Evolutionary conservation across 768 basidiomycete genomes (phyloP), one percentile per base, ranked within the genome.

Genomic region (Psilocybe cyanescens): DNA sequence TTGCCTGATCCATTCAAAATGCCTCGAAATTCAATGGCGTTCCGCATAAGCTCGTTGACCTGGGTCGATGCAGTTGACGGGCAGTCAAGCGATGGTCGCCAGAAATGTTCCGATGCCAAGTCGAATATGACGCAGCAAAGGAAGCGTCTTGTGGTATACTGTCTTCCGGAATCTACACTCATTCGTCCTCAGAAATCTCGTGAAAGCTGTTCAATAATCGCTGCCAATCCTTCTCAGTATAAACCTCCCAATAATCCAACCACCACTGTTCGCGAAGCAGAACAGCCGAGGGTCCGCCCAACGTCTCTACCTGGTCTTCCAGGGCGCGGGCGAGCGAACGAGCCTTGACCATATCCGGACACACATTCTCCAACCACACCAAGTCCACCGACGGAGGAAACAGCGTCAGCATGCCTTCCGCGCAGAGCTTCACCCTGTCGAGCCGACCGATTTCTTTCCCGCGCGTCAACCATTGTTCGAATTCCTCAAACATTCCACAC

Each of bases 391-490:
- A 49, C 0, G 66, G 62, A 1, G 69, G 65, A 58, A 75, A 75
- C 1, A 73, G 60, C 17, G 70, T 72, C 29, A 74, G 62, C 68
- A 74, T 67, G 1, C 74, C 74, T 55, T 73, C 70, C 12, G 70
- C 68, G 46, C 73, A 74, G 12, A 75, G 60, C 49, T 72, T 69
- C 16, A 74, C 70, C 28, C 74, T 61, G 41, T 73, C 73, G 35
- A 65, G 67, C 11, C 69, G 59, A n/a, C 68, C 69, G 2, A 70
- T 63, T 29, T 69, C 67, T 11, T 67, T 65, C 0, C 66, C 67
- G 9, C 60, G 59, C 0, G 59, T 58, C 8, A 74, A 50, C 74
- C 74, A 75, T 12, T 37, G 41, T 19, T 67, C 67, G 53, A 74
- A 65, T 16, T 70, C 67, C 28, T 69, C 69, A 30, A 75, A 73